Base-by-base conservation (phyloP, 78 protist genomes). In the Dictyostelium brefeldianum region DNA sequence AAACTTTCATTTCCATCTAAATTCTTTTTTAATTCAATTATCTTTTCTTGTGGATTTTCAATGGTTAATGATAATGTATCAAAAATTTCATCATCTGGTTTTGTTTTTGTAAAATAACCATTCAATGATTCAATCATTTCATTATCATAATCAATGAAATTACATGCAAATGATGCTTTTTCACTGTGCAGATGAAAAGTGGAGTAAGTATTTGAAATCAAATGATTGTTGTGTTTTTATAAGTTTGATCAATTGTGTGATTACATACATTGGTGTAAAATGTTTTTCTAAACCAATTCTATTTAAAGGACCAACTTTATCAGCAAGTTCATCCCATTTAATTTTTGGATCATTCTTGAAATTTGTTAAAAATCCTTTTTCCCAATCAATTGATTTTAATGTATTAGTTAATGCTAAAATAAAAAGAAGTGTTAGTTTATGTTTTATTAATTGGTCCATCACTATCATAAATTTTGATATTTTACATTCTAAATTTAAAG, bases 321-420 rank as follows among this genome's bases (percentile, higher is more conserved):
- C 62, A 57, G 20, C 12, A 78, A 56, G n/a, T 1, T 50, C 43
- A 20, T 57, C 56, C 48, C 71, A 53, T 18, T 54, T 18, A 43
- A 54, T 71, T 8, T 46, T n/a, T 51, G 53, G 46, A 15, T 57
- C 14, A 22, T 59, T 41, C 62, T 41, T 54, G 18, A 31, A 54
- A 1, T 27, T 11, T 11, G 53, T 14, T 46, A 81, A 64, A 25
- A 81, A 81, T 20, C 89, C 89, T 3, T 64, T 36, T 27, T 47
- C 27, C 89, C 89, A 81, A 27, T 81, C 46, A 5, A 71, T 71
- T 0, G 77, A 59, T n/a, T 59, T 59, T 20, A 29, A 25, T 59
- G 69, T 59, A 59, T 59, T 59, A n/a, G 31, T 59, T 59, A 59
- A 59, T 59, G 69, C 69, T 59, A 59, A n/a, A 56, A 1, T 62